phyloP scores from a whole-genome alignment of 2,329 filamentous ascomycete genomes.

The Colletotrichum scovillei region DNA sequence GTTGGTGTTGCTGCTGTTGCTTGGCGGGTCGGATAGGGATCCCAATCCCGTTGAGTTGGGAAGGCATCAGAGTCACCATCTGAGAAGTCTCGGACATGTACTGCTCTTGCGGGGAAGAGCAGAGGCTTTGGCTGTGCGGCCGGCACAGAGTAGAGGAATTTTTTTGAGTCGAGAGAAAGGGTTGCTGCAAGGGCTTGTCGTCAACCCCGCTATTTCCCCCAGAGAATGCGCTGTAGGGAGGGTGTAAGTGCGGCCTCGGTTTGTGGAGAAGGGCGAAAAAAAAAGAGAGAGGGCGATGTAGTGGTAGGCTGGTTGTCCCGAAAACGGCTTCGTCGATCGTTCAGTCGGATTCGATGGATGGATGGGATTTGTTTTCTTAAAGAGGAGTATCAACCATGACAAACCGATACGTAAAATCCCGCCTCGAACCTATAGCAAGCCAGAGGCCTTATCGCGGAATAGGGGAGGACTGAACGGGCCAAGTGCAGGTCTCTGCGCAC shows the following conservation, averaged over 20 bases:
- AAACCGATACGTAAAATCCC: slow-evolving; percentile 30
- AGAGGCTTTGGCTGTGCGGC: slow-evolving; percentile 17
- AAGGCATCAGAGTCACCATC: slow-evolving; percentile 44
- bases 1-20: slow-evolving; percentile 37
- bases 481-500: slow-evolving; percentile 29
- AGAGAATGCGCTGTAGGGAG: slow-evolving; percentile 27
- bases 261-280: slow-evolving; percentile 20
- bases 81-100: slow-evolving; percentile 21
- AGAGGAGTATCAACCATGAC: slow-evolving; percentile 25
- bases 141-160: neutral
- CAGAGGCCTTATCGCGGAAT: slow-evolving; percentile 26
- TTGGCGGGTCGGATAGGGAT: slow-evolving; percentile 49
- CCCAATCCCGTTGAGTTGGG: slow-evolving; percentile 46
- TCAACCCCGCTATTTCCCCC: slow-evolving; percentile 37
- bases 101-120: slow-evolving; percentile 29
- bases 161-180: slow-evolving; percentile 18
- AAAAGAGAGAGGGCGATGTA: slow-evolving; percentile 12
- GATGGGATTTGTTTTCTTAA: slow-evolving; percentile 27
- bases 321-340: slow-evolving; percentile 19
- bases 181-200: slow-evolving; percentile 33
- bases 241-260: slow-evolving; percentile 34
- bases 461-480: slow-evolving; percentile 33
- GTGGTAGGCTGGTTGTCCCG: slow-evolving; percentile 16
- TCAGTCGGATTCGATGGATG: neutral
- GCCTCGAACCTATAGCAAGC: slow-evolving; percentile 30